phyloP scores from a whole-genome alignment of 2,329 filamentous ascomycete species.

The Colletotrichum sp. region DNA sequence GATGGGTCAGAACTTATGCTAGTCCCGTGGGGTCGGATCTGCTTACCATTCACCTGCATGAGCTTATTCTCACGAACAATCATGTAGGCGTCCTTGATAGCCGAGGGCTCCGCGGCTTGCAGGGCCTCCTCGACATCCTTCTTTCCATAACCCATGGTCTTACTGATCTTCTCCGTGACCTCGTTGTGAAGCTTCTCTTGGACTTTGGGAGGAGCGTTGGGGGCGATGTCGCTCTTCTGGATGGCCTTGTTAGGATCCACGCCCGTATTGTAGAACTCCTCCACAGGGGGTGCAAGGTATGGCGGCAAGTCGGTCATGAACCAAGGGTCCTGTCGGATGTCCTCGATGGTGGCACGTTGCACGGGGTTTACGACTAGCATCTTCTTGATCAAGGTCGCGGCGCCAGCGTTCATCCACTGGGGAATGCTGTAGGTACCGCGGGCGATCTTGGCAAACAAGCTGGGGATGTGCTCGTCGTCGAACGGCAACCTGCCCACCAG shows the following conservation, averaged over 20 bases:
- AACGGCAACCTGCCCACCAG: conserved; percentile 87
- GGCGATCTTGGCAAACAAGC: conserved; percentile 96
- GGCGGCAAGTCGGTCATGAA: conserved; percentile 85
- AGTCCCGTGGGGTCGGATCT: not conserved
- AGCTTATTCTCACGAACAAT: conserved; percentile 98
- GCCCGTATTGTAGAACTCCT: conserved; percentile 94
- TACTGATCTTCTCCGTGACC: conserved; percentile 94
- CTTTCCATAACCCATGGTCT: conserved; percentile 97
- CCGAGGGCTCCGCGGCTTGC: conserved; percentile 89
- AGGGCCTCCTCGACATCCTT: conserved; percentile 95
- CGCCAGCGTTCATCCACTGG: conserved; percentile 86
- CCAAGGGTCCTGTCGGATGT: conserved; percentile 94
- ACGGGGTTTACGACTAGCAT: conserved; percentile 97
- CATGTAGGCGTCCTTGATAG: conserved; percentile 98
- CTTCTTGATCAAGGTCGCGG: conserved; percentile 81
- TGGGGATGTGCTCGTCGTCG: conserved; percentile 98
- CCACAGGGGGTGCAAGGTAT: conserved; percentile 85
- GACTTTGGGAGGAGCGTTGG: conserved; percentile 76
- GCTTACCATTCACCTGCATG: conserved; percentile 93
- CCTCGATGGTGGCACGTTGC: conserved; percentile 89
- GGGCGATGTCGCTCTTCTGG: conserved; percentile 79
- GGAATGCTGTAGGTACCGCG: conserved; percentile 93
- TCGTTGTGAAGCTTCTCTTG: conserved; percentile 91
- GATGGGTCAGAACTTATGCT: not conserved
- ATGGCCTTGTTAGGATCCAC: conserved; percentile 93